Base-by-base conservation (phyloP, 495 filamentous ascomycete species). In the Cladorrhinum samala region DNA sequence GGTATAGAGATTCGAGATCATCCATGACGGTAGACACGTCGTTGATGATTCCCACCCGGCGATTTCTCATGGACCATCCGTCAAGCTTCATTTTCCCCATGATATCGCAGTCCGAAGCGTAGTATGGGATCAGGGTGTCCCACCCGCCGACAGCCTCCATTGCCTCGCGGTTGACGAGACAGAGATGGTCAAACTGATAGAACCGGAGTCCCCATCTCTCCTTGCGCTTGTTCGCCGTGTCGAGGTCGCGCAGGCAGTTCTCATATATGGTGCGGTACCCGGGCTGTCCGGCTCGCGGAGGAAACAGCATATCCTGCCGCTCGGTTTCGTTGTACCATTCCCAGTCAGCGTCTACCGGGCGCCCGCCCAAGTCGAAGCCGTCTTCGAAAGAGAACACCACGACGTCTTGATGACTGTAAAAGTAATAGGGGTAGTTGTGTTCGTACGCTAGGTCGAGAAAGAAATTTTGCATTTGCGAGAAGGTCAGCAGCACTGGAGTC, bases 381-480 rank as follows among this genome's bases (percentile, higher is more conserved):
- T 74, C 71, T 57, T 83, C 81, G 56, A 74, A 76, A 5, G 75
- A 74, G 20, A 83, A 68, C 2, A 71, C 77, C 1, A 80, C 58
- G 21, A 81, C 72, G 50, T 85, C 82, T 69, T 80, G 77, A 51
- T 83, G 80, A 36, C 69, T 72, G 71, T 78, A 84, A 65, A 81
- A 83, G 63, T 79, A 85, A 55, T 80, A 72, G 1, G 72, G 68
- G 73, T 77, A 81, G 7, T 81, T 64, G 52, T 77, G 71, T 7
- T 80, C 59, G 62, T 77, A 82, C 58, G 81, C 80, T 3, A 78
- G 55, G n/a, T 64, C 59, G 23, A 82, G 70, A 57, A 73, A 82
- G 62, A 81, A 85, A 60, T 85, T 85, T 54, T 85, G 82, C 21
- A 84, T 66, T 52, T 86, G 83, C 11, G 83, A 75, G 46, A 85